Evolutionary conservation across 192 early-diverging fungal species (phyloP), one percentile per base, ranked within the genome.

Genomic region (Hyaloraphidium curvatum): DNA sequence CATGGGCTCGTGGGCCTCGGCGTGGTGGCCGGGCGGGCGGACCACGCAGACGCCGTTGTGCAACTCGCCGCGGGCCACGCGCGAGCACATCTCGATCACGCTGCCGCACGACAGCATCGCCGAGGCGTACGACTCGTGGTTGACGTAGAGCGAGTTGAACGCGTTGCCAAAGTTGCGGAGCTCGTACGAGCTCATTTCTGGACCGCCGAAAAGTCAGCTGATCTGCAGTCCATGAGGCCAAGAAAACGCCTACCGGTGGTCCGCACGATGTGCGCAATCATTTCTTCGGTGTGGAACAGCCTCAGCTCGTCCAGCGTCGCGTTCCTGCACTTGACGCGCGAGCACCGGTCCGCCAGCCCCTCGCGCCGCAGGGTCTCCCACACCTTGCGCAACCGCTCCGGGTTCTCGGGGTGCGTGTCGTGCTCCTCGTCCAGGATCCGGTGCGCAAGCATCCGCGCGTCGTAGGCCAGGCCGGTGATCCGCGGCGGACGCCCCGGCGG

Each of bases 11-110:
- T 77, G 68, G 2, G 60, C 41, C 51, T 89, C 88, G 0, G 91
- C 84, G 63, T 94, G 91, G 67, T 96, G 91, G 11, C 91, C 91
- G 0, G 91, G 91, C 1, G 91, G 91, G 58, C 91, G 69, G 30
- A 96, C 73, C 35, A 92, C 78, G 0, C 91, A 91, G 55, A 96
- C 68, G 0, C 81, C 89, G 55, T 89, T 87, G 11, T 69, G 52
- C 26, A 89, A 69, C 16, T 58, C 53, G 19, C 80, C 78, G 0
- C 28, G 55, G 14, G 73, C 75, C 0, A 96, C 86, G 16, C 77
- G 77, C 23, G 75, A 62, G 55, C 84, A 84, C 3, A 82, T 58
- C 37, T 80, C 70, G 25, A 91, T 67, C 3, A 85, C 68, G 28
- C 81, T 83, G 28, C 84, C 87, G 16, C 81, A 82, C 3, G 87